Evolutionary conservation across 2,329 filamentous ascomycete species (phyloP).

Genomic region (Cercospora nicotianae): DNA sequence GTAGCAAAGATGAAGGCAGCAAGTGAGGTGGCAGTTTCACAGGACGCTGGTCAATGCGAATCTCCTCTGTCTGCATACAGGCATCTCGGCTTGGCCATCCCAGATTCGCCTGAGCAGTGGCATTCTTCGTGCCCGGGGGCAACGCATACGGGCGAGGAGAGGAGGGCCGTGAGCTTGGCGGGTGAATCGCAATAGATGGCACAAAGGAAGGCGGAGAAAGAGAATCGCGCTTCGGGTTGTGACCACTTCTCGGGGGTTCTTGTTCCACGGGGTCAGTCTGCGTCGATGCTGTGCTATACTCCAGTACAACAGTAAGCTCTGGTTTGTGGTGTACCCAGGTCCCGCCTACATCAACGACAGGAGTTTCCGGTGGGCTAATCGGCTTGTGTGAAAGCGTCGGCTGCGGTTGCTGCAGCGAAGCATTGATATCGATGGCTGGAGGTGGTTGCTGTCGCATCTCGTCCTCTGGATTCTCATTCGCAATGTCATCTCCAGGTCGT

Average conservation of each 20-base stretch:
- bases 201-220: conserved; percentile 36
- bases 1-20: conserved; percentile 72
- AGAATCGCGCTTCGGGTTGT: conserved; percentile 33
- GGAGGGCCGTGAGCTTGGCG: conserved; percentile 78
- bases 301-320: conserved; percentile 22
- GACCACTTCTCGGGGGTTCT: conserved; percentile 33
- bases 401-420: conserved; percentile 18
- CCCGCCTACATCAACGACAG: conserved; percentile 46
- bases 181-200: conserved; percentile 87
- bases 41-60: conserved; percentile 76
- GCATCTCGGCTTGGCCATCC: conserved; percentile 53
- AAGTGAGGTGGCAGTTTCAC: conserved; percentile 74
- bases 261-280: conserved; percentile 36
- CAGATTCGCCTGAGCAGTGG: conserved; percentile 74
- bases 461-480: conserved; percentile 16
- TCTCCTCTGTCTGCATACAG: conserved; percentile 85
- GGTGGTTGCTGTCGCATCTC: conserved; percentile 15
- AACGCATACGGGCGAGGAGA: conserved; percentile 76
- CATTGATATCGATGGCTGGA: conserved; percentile 14
- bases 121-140: conserved; percentile 77
- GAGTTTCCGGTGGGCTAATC: conserved; percentile 65
- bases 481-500: conserved; percentile 16
- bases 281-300: conserved; percentile 36
- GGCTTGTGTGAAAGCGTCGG: conserved; percentile 40
- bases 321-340: conserved; percentile 30